Evolutionary conservation across 2,329 filamentous ascomycete species (phyloP).

Genomic region (Aureobasidium sp.): DNA sequence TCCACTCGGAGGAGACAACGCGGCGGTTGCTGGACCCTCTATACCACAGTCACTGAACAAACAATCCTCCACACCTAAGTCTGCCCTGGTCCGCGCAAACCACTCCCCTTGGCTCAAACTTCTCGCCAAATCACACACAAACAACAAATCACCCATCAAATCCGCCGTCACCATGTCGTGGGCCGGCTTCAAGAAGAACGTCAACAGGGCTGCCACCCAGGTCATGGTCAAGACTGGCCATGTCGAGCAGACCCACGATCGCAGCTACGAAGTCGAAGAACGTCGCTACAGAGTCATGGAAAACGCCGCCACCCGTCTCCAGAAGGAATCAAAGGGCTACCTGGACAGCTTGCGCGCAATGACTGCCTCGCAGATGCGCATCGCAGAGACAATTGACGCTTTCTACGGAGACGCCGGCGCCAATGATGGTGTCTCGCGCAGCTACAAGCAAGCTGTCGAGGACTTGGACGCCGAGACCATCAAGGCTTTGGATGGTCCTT

Average conservation of each 20-base stretch:
- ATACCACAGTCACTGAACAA: slow-evolving; percentile 5
- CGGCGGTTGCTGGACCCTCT: neutral
- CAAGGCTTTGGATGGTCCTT: slow-evolving; percentile 94
- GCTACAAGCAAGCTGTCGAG: slow-evolving; percentile 97
- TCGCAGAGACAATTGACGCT: slow-evolving; percentile 97
- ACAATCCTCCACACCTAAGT: neutral
- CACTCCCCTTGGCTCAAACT: neutral
- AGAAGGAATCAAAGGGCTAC: slow-evolving; percentile 98
- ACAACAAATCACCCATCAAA: neutral
- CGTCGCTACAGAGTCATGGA: slow-evolving; percentile 98
- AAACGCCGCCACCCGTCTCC: slow-evolving; percentile 78
- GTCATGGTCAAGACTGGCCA: slow-evolving; percentile 99
- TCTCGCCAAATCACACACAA: neutral
- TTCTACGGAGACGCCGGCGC: slow-evolving; percentile 97
- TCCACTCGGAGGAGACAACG: neutral
- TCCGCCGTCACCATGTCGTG: slow-evolving; percentile 53
- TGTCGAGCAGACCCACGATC: slow-evolving; percentile 97
- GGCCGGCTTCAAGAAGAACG: slow-evolving; percentile 33
- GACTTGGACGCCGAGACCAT: slow-evolving; percentile 97
- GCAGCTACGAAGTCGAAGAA: slow-evolving; percentile 90
- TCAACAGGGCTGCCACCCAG: slow-evolving; percentile 97
- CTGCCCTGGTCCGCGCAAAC: neutral
- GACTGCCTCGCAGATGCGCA: slow-evolving; percentile 98
- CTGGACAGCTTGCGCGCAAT: slow-evolving; percentile 94
- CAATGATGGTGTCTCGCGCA: slow-evolving; percentile 87